Evolutionary conservation across 2,329 filamentous ascomycete genomes (phyloP).

Genomic region (Diplocarpon mali): DNA sequence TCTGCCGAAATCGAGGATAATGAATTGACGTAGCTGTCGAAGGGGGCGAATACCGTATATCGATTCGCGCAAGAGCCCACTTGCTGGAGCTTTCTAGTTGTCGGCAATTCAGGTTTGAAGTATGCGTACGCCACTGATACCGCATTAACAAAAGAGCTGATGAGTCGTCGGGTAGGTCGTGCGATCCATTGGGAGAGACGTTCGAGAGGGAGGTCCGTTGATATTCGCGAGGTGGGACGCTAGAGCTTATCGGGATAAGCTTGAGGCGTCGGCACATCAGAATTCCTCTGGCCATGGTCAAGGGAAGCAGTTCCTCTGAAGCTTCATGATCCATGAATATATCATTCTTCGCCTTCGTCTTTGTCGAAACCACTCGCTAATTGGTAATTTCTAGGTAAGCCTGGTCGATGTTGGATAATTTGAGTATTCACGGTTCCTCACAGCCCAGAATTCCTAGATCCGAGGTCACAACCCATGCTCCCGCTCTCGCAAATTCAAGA

Average conservation of each 20-base stretch:
- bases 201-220: neutral
- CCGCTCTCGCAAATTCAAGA: neutral
- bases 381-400: no score
- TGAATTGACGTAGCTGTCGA: constrained; percentile 6
- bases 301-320: neutral
- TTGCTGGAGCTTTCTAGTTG: constrained; percentile 5
- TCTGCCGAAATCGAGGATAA: neutral
- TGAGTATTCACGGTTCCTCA: no score
- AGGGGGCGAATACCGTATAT: constrained; percentile 4
- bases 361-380: no score
- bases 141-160: neutral
- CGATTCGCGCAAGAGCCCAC: constrained; percentile 5
- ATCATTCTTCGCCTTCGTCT: neutral
- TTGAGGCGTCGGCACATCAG: neutral
- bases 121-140: neutral
- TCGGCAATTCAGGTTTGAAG: neutral
- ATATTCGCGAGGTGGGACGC: neutral
- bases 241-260: constrained; percentile 1
- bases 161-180: neutral
- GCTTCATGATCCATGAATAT: neutral
- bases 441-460: no score
- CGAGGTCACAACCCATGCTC: no score
- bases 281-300: neutral
- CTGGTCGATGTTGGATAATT: no score
- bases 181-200: neutral